Evolutionary conservation across 179 eudicot genomes (phyloP).

Genomic region (Nepenthes alata): DNA sequence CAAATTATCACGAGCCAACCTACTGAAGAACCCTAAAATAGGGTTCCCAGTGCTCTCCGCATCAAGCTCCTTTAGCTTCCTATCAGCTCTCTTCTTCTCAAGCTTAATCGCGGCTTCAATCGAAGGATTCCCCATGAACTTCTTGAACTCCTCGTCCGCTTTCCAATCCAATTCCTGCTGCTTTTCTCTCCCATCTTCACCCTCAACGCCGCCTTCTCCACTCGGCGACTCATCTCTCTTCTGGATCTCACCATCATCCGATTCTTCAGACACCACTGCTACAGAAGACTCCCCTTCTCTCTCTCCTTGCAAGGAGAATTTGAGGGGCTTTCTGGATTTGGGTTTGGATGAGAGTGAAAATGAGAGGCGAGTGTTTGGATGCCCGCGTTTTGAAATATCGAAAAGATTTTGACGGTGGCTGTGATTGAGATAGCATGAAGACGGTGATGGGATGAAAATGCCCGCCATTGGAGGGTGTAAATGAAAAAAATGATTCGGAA

Average conservation of each 20-base stretch:
- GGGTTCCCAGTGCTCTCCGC: conserved; percentile 54
- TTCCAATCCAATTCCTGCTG: conserved; percentile 81
- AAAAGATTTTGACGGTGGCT: conserved; percentile 3
- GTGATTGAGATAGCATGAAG: conserved; percentile 17
- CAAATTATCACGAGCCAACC: conserved; percentile 48
- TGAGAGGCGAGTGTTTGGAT: conserved; percentile 16
- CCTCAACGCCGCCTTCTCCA: conserved; percentile 9
- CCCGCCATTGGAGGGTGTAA: conserved; percentile 37
- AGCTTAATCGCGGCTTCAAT: conserved; percentile 94
- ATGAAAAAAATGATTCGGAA: neutral
- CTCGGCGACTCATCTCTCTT: conserved; percentile 1
- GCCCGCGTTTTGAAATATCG: conserved; percentile 11
- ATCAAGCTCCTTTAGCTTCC: conserved; percentile 76
- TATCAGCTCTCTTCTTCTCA: conserved; percentile 87
- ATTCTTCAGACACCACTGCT: conserved; percentile 22
- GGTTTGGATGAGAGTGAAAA: conserved; percentile 10
- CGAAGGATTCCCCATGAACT: conserved; percentile 88
- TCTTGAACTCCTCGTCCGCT: conserved; percentile 83
- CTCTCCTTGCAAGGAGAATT: conserved; percentile 35
- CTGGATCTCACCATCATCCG: conserved; percentile 3
- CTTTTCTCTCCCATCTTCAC: conserved; percentile 16
- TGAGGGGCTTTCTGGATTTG: conserved; percentile 20
- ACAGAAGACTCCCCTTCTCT: conserved; percentile 23
- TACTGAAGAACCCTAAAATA: conserved; percentile 38
- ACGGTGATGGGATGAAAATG: conserved; percentile 24